phyloP scores from a whole-genome alignment of 2,329 filamentous ascomycete genomes.

The Fusarium albidum region DNA sequence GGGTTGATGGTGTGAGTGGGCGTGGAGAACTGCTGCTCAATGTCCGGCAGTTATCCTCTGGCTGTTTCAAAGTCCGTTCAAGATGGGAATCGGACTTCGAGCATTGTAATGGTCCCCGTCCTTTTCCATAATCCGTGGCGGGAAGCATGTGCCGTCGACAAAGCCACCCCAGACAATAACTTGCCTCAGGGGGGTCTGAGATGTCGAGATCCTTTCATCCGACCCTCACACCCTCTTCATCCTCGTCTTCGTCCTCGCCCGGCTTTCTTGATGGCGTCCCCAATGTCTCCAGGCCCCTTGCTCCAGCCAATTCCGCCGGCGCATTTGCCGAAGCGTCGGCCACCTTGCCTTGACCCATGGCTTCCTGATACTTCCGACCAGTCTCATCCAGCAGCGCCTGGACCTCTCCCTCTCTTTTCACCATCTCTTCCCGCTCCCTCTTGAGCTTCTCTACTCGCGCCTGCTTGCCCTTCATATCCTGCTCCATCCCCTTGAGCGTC shows the following conservation, averaged over 20 bases:
- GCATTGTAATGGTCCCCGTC: no score
- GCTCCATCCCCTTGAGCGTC: constrained; percentile 70
- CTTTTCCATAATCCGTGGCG: no score
- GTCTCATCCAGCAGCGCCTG: constrained; percentile 83
- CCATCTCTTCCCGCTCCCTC: constrained; percentile 73
- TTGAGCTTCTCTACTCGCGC: constrained; percentile 71
- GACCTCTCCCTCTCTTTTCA: constrained; percentile 77
- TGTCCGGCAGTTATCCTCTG: no score
- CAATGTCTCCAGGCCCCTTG: constrained; percentile 48
- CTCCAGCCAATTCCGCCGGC: constrained; percentile 38
- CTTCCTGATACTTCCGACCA: constrained; percentile 67
- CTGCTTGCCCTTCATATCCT: constrained; percentile 66
- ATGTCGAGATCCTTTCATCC: background rate
- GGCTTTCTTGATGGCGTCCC: constrained; percentile 42
- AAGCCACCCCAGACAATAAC: no score
- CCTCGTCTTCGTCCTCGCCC: constrained; percentile 34
- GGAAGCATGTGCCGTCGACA: no score
- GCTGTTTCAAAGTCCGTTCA: no score
- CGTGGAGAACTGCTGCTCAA: no score
- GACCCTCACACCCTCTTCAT: constrained; percentile 21
- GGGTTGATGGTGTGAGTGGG: no score
- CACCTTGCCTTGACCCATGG: constrained; percentile 45
- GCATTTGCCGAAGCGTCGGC: constrained; percentile 26
- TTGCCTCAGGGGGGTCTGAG: no score
- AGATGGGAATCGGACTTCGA: no score